A percentile compares a stretch with the other conserved stretches of the same genome.
Evolutionary conservation across 106 monocot genomes (phyloP).

Genomic region (Platanthera zijinensis): DNA sequence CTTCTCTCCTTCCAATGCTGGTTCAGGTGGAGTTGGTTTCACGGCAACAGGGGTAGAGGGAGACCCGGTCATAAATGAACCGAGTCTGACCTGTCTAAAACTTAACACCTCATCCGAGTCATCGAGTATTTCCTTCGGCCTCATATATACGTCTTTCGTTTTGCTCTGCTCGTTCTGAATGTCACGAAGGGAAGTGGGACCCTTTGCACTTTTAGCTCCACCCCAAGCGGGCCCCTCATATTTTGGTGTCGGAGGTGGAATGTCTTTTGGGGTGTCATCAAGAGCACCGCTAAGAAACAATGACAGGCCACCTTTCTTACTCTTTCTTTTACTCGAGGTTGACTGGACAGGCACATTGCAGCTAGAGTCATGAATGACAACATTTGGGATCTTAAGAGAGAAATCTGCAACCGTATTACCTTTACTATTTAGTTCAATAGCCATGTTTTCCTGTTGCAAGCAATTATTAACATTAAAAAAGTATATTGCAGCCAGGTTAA

Average conservation of each 20-base stretch:
- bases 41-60: constrained; percentile 51
- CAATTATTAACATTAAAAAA: constrained; percentile 3
- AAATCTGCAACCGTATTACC: constrained; percentile 19
- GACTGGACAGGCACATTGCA: constrained; percentile 25
- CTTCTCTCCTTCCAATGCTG: constrained; percentile 53
- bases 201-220: constrained; percentile 54
- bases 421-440: constrained; percentile 11
- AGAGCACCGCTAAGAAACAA: constrained; percentile 96
- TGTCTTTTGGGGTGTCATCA: constrained; percentile 53
- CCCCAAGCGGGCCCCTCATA: constrained; percentile 94
- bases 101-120: constrained; percentile 18
- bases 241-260: constrained; percentile 57
- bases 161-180: constrained; percentile 91
- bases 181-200: constrained; percentile 57
- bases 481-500: not conserved
- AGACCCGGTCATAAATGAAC: constrained; percentile 35
- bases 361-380: constrained; percentile 13
- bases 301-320: constrained; percentile 87
- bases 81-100: constrained; percentile 31
- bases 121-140: constrained; percentile 21
- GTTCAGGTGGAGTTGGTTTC: constrained; percentile 13
- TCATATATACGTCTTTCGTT: constrained; percentile 22
- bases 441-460: constrained; percentile 30
- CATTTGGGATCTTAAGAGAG: constrained; percentile 17
- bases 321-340: constrained; percentile 63